phyloP scores from a whole-genome alignment of 2,329 filamentous ascomycete species.

The Phyllosticta citribraziliensis region DNA sequence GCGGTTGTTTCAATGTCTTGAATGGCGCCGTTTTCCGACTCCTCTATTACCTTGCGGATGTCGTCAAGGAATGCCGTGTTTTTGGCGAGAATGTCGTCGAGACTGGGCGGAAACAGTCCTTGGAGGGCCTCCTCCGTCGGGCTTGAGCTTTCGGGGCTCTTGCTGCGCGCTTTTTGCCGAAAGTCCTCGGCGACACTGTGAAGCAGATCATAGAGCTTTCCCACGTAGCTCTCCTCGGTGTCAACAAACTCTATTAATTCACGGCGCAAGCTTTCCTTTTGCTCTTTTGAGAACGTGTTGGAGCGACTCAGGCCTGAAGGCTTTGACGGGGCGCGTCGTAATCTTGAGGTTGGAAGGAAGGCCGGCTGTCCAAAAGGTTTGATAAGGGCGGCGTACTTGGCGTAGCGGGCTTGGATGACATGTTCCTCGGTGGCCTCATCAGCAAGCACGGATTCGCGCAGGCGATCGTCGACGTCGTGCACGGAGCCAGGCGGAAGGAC shows the following conservation, averaged over 20 bases:
- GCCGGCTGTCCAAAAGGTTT: conserved; percentile 72
- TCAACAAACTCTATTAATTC: conserved; percentile 86
- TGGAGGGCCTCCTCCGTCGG: conserved; percentile 63
- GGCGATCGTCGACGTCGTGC: conserved; percentile 21
- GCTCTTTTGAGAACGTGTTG: conserved; percentile 66
- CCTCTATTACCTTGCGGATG: conserved; percentile 66
- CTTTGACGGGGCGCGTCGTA: conserved; percentile 79
- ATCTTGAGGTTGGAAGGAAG: conserved; percentile 75
- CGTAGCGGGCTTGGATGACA: conserved; percentile 62
- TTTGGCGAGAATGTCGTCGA: conserved; percentile 69
- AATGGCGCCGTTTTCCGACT: conserved; percentile 71
- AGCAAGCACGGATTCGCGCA: conserved; percentile 46
- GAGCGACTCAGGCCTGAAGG: conserved; percentile 70
- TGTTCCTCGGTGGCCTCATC: conserved; percentile 53
- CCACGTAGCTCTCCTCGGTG: conserved; percentile 89
- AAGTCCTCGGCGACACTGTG: conserved; percentile 73
- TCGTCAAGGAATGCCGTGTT: conserved; percentile 74
- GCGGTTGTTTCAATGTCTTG: conserved; percentile 57
- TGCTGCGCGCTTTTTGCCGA: conserved; percentile 55
- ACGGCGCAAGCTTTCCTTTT: conserved; percentile 75
- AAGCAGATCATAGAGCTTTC: conserved; percentile 76
- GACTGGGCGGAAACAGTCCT: conserved; percentile 69
- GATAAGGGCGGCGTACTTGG: conserved; percentile 65
- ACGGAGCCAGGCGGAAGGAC: conserved; percentile 73
- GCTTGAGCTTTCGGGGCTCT: conserved; percentile 52